Percentiles rank a stretch among this genome's conserved stretches.
Evolutionary conservation across 1,139 yeast species (phyloP).

Genomic region (Suhomyces chickasaworum): DNA sequence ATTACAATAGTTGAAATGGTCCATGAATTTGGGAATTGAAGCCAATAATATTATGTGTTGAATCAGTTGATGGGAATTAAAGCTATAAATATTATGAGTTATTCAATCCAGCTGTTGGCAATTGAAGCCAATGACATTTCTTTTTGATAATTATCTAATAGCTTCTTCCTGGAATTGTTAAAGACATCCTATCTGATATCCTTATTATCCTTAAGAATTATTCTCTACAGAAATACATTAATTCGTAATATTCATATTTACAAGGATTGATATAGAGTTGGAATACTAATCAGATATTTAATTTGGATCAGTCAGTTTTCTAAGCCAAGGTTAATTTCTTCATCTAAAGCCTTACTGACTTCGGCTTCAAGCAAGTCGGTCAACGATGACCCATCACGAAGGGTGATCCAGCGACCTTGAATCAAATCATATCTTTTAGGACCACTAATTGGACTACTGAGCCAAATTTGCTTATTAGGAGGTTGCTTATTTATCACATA

Average conservation of each 20-base stretch:
- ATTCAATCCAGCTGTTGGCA: no score
- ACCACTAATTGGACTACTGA: conserved; percentile 89
- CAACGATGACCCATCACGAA: conserved; percentile 56
- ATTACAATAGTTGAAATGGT: no score
- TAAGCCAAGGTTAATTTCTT: conserved; percentile 27
- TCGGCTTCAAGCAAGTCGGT: conserved; percentile 52
- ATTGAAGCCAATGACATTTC: no score
- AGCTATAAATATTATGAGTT: no score
- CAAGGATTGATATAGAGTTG: background rate
- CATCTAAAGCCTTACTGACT: conserved; percentile 41
- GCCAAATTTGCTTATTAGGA: conserved; percentile 91
- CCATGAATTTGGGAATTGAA: no score
- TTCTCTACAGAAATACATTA: background rate
- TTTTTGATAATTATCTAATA: no score
- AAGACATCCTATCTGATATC: no score
- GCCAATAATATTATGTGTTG: no score
- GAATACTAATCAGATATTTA: background rate
- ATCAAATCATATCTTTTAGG: conserved; percentile 71
- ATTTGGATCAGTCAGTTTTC: conserved; percentile 16
- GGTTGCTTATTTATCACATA: conserved; percentile 93
- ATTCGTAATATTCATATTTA: background rate
- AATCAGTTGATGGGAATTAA: no score
- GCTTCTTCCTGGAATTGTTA: no score
- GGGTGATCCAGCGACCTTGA: conserved; percentile 60
- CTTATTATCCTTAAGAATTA: no score